Percentiles rank a stretch among this genome's conserved stretches.
Evolutionary conservation across 148 eudicot genomes (phyloP).

Genomic region (Persicaria maculosa): DNA sequence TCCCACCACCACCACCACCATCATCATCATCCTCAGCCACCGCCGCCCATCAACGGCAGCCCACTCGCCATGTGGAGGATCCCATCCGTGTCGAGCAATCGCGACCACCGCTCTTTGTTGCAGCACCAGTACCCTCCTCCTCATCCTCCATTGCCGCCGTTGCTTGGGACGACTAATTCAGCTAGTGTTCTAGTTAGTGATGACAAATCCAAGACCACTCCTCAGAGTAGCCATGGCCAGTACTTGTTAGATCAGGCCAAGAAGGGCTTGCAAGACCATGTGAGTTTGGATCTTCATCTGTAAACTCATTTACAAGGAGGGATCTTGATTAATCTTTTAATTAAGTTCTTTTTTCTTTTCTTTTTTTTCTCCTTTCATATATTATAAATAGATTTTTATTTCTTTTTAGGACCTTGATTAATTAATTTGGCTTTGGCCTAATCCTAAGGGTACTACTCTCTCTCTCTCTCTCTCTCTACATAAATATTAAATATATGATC

Average conservation of each 20-base stretch:
- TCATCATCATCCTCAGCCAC: not conserved
- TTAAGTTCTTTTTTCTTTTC: not conserved
- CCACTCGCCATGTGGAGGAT: slow-evolving; percentile 64
- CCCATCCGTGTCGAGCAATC: slow-evolving; percentile 26
- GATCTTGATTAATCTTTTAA: not conserved
- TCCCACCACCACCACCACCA: slow-evolving; percentile 15
- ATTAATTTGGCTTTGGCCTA: not conserved
- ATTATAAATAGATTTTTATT: slow-evolving; percentile 3
- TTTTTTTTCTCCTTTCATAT: not conserved
- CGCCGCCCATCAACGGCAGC: slow-evolving; percentile 55
- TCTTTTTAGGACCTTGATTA: not conserved
- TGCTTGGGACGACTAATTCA: slow-evolving; percentile 1
- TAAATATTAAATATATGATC: not conserved
- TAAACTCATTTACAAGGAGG: slow-evolving; percentile 17
- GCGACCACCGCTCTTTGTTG: slow-evolving; percentile 33
- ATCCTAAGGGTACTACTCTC: not conserved
- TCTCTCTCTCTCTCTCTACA: not conserved
- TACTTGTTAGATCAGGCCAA: slow-evolving; percentile 17
- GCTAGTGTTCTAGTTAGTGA: not conserved
- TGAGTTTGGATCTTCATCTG: slow-evolving; percentile 98
- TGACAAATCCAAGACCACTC: not conserved
- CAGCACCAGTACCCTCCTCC: slow-evolving; percentile 20
- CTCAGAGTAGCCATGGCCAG: slow-evolving; percentile 18
- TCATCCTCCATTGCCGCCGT: slow-evolving; percentile 10
- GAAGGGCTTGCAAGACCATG: slow-evolving; percentile 49